Evolutionary conservation across 192 early-diverging fungal genomes (phyloP).

Genomic region (Mycoemilia scoparia): DNA sequence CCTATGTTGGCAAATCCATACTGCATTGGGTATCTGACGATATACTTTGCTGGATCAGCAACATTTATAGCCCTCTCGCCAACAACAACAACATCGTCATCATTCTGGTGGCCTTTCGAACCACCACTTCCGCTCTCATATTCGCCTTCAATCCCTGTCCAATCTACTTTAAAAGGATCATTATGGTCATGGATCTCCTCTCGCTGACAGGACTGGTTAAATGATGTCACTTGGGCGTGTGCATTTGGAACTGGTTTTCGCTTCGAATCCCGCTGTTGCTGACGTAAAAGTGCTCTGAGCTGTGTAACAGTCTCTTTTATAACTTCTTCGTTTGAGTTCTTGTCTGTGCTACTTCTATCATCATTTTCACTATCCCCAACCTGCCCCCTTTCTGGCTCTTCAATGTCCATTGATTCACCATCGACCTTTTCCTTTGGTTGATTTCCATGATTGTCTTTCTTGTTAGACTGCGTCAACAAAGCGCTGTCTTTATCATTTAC

Average conservation of each 20-base stretch:
- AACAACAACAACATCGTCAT: slow-evolving; percentile 1
- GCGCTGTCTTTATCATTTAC: slow-evolving; percentile 6
- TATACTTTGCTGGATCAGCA: slow-evolving; percentile 11
- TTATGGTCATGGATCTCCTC: slow-evolving; percentile 73
- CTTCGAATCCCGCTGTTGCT: slow-evolving; percentile 65
- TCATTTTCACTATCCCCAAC: not conserved
- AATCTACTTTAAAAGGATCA: slow-evolving; percentile 80
- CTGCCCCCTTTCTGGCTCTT: slow-evolving; percentile 3
- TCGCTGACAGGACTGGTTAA: slow-evolving; percentile 42
- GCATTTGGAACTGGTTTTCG: slow-evolving; percentile 59
- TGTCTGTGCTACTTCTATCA: slow-evolving; percentile 1
- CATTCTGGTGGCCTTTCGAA: not conserved
- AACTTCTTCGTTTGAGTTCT: slow-evolving; percentile 1
- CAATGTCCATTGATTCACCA: not conserved
- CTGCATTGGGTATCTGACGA: slow-evolving; percentile 54
- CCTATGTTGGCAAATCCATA: slow-evolving; percentile 56
- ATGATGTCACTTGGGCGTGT: slow-evolving; percentile 45
- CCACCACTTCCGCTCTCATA: slow-evolving; percentile 26
- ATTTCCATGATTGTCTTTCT: not conserved
- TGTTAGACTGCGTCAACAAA: slow-evolving; percentile 2
- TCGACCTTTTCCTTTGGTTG: slow-evolving; percentile 10
- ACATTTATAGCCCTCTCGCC: slow-evolving; percentile 17
- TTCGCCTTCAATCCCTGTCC: slow-evolving; percentile 37
- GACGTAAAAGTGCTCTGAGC: slow-evolving; percentile 52
- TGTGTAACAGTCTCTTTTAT: slow-evolving; percentile 15